These are phyloP conservation scores for Clavariopsis aquatica DNA, from an alignment of 495 filamentous ascomycete species.

Conservation along the genomic window DNA sequence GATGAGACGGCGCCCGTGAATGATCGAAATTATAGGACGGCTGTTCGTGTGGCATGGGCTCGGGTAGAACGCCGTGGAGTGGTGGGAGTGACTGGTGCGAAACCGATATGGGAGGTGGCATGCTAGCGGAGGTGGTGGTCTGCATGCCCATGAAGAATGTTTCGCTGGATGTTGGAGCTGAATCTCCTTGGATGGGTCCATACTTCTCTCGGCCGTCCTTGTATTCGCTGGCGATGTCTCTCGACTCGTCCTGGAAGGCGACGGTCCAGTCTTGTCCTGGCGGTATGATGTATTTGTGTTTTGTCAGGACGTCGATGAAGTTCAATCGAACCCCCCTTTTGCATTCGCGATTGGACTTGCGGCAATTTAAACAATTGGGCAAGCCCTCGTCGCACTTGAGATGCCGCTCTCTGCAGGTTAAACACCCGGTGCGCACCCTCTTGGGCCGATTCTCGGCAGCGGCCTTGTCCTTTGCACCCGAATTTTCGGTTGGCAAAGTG, in stretches of 20 bases:
- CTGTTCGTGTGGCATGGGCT: slow-evolving; percentile 19
- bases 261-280: slow-evolving; percentile 69
- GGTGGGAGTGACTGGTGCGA: slow-evolving; percentile 50
- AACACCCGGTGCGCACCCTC: slow-evolving; percentile 48
- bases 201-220: slow-evolving; percentile 78
- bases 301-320: slow-evolving; percentile 83
- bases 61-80: slow-evolving; percentile 46
- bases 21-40: slow-evolving; percentile 22
- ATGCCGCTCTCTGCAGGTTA: slow-evolving; percentile 55
- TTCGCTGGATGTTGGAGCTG: slow-evolving; percentile 51
- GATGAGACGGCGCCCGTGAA: slow-evolving; percentile 38
- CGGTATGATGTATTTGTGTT: slow-evolving; percentile 60
- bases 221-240: slow-evolving; percentile 90
- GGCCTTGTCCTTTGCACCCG: slow-evolving; percentile 29
- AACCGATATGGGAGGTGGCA: slow-evolving; percentile 42
- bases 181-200: slow-evolving; percentile 42
- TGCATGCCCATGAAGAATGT: slow-evolving; percentile 55
- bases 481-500: slow-evolving; percentile 8
- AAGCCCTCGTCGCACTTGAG: slow-evolving; percentile 81
- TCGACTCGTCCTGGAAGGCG: slow-evolving; percentile 85
- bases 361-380: slow-evolving; percentile 83
- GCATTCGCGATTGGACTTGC: slow-evolving; percentile 82
- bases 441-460: slow-evolving; percentile 42
- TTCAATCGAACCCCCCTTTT: slow-evolving; percentile 86
- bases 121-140: too few species aligned